These are phyloP conservation scores for Omphalea diandra DNA, from an alignment of 441 rosid species.

Conservation along the genomic window DNA sequence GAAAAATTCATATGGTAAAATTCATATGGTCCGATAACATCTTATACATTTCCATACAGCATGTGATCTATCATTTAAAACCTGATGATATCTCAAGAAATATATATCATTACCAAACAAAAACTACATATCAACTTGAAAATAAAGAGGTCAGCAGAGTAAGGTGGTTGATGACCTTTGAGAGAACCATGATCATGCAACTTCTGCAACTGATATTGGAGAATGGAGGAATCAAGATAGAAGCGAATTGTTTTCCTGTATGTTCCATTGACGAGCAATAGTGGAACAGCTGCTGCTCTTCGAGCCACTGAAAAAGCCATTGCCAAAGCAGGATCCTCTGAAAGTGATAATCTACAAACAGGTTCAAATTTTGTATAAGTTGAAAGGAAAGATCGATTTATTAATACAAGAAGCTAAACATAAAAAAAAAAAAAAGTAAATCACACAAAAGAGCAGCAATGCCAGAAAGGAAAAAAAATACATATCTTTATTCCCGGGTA, in stretches of 20 bases:
- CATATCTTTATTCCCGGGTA: slow-evolving; percentile 1
- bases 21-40: background rate
- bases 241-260: slow-evolving; percentile 88
- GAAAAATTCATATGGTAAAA: no score
- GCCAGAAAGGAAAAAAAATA: slow-evolving; percentile 1
- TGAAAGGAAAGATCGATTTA: slow-evolving; percentile 12
- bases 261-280: slow-evolving; percentile 97
- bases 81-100: background rate
- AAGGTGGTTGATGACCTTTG: slow-evolving; percentile 54
- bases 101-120: background rate
- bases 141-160: slow-evolving; percentile 7
- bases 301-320: slow-evolving; percentile 99
- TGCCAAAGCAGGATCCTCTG: slow-evolving; percentile 99
- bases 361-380: slow-evolving; percentile 23
- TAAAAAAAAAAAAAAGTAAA: no score
- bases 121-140: background rate
- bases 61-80: background rate
- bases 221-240: slow-evolving; percentile 91
- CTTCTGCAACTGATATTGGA: slow-evolving; percentile 92
- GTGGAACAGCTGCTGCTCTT: slow-evolving; percentile 96
- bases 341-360: slow-evolving; percentile 71
- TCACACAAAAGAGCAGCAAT: slow-evolving; percentile 8
- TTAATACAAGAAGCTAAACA: slow-evolving; percentile 10
- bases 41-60: background rate
- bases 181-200: slow-evolving; percentile 74